Evolutionary conservation across 306 rosid genomes (phyloP), one percentile per base, ranked within the genome.

Genomic region (Trifolium fragiferum): DNA sequence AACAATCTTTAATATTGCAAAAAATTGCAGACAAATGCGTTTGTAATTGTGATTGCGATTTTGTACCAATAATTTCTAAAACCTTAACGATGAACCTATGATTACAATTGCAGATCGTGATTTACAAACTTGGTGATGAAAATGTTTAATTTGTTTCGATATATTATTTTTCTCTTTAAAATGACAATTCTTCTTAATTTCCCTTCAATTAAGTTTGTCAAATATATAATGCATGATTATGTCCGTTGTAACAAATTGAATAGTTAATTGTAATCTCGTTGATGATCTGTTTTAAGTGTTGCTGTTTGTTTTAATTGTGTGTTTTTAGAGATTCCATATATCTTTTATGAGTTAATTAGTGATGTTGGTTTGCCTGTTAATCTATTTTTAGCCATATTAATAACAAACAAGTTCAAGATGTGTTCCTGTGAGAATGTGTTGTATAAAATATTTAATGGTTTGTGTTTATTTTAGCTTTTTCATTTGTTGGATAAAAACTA

Each of bases 181-280:
- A 59, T 25, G 65, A 59, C 12, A 59, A 25, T 27, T 59, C 11
- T 7, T 59, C 14, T 61, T 33, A 33, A 62, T 62, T 62, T 62
- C 1, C 15, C 16, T 35, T 12, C 0, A 8, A 61, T 32, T 61
- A 14, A 27, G 40, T 27, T 59, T 27, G 19, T 38, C 16, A 37
- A 7, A 37, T 65, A 37, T 40, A 65, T 40, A 65, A 19, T 64
- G 16, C 49, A 64, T 37, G 35, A 12, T 19, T 40, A 5, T 40
- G 14, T 41, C 11, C 5, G 14, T 20, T 40, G 18, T 66, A 66
- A 66, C 35, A 66, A 41, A 41, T 66, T 66, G 20, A 7, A 2
- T 66, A 6, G 3, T 21, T 16, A 32, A n/a, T n/a, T n/a, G n/a
- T n/a, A 5, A n/a, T 35, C 7, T 62, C 0, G 13, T 57, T 57